Evolutionary conservation across 2,329 filamentous ascomycete genomes (phyloP), one percentile per base, ranked within the genome.

Genomic region (Colletotrichum agaves): DNA sequence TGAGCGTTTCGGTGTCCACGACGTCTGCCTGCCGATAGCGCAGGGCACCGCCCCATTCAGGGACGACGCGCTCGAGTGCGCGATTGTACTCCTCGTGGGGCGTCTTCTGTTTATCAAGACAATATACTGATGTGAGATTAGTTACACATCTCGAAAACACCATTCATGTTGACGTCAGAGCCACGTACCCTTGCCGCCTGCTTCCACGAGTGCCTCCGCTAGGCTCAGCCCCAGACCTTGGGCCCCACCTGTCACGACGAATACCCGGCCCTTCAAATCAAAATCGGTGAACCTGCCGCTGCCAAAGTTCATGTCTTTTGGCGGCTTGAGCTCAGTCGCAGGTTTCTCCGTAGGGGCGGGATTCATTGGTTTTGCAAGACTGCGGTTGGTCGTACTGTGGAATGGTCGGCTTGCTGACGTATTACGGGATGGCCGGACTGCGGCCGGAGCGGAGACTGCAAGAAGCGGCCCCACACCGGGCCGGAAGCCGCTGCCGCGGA

Each of bases 211-310:
- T 1, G 89, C 91, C 73, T 94, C 91, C 1, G 91, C 87, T 73
- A 94, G 87, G 5, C 90, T 87, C 19, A 95, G 79, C n/a, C 92
- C 92, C 10, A 94, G 83, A 0, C 92, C 92, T 67, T 89, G 85
- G 2, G 87, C 91, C 61, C 87, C 92, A 17, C 92, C 92, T 2
- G 91, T 91, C 3, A 94, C 89, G 33, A 92, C 77, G 52, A 93
- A 87, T 1, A 92, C 85, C 73, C 89, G 90, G 66, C 88, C 87
- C n/a, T 81, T 81, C 39, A 94, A 81, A 70, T 87, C 88, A 78
- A 94, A 94, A 75, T 94, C 91, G 5, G 88, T 86, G 57, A 91
- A 75, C n/a, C 74, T 72, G 62, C 78, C 80, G 21, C 55, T 71
- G 3, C 79, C 78, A 8, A 80, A 69, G 35, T 74, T 73, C 27